Evolutionary conservation across 768 basidiomycete species (phyloP), one percentile per base, ranked within the genome.

Genomic region (Coprinellus aureogranulatus): DNA sequence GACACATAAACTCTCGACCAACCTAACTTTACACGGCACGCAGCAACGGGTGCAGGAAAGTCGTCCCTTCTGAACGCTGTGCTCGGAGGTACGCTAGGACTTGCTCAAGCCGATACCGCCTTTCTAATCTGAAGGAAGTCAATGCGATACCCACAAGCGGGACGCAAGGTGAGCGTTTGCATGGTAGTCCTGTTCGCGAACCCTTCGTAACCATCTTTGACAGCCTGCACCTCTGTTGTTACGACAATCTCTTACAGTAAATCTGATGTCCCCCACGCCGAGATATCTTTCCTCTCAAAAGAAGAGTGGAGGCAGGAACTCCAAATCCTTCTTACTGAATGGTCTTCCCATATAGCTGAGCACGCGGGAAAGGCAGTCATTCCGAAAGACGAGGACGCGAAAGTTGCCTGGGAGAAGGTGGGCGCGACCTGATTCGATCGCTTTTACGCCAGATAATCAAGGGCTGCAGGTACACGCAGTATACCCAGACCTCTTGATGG

Each of bases 121-220:
- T 44, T 5, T 20, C 46, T 46, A 59, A 9, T 58, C 53, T 28
- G 47, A 20, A 23, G 31, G 18, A 8, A 82, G 83, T 84, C 62
- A 83, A 81, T 59, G 77, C 86, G 47, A 83, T 87, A 11, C 85
- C 85, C 4, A 86, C 85, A 3, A 84, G 82, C 59, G 84, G 84
- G 23, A 85, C 85, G 84, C 75, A 82, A 61, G 83, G 83, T 84
- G 55, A 28, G 63, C 34, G 34, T 6, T 6, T 9, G 9, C 18
- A 39, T 9, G 37, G 18, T 18, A 39, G 10, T 18, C 18, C 37
- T 39, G 37, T 39, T 39, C 18, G 18, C 37, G 9, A 9, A 39
- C 37, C 18, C 37, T 39, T 39, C 37, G 37, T 9, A 9, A 39
- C 9, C 18, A 18, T 39, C 37, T 39, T 39, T 28, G 54, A 28